Evolutionary conservation across 257 asterid species (phyloP).

Genomic region (Solanum megistacrolobum): DNA sequence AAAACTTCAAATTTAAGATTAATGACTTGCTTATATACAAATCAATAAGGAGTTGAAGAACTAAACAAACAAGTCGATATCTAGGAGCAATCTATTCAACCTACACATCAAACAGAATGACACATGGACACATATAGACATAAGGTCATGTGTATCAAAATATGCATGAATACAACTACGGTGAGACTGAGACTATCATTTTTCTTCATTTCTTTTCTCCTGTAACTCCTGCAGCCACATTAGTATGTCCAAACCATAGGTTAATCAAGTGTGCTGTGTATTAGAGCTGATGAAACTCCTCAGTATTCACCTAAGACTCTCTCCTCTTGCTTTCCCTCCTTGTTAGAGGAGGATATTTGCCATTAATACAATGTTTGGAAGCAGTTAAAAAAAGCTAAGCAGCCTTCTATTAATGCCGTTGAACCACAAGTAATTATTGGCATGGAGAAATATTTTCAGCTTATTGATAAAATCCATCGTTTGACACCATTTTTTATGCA

Average conservation of each 20-base stretch:
- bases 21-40: not conserved
- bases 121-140: not conserved
- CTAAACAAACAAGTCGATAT: not conserved
- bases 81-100: not conserved
- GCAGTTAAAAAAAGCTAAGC: not conserved
- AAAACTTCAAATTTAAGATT: not conserved
- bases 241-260: not conserved
- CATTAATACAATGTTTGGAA: not conserved
- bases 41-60: not conserved
- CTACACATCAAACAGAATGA: not conserved
- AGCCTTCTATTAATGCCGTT: not conserved
- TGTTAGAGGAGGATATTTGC: not conserved
- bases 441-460: not conserved
- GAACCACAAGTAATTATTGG: not conserved
- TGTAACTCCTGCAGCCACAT: not conserved
- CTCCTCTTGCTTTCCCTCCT: not conserved
- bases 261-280: not conserved
- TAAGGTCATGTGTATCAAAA: not conserved
- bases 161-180: not conserved
- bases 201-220: not conserved
- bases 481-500: not conserved
- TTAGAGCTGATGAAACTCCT: not conserved
- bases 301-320: not conserved
- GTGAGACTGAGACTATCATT: not conserved
- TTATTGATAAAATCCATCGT: not conserved